A percentile compares a stretch with the other conserved stretches of the same genome.
Evolutionary conservation across 2,329 filamentous ascomycete species (phyloP).

Genomic region (Arthrobotrys pseudoclavata): DNA sequence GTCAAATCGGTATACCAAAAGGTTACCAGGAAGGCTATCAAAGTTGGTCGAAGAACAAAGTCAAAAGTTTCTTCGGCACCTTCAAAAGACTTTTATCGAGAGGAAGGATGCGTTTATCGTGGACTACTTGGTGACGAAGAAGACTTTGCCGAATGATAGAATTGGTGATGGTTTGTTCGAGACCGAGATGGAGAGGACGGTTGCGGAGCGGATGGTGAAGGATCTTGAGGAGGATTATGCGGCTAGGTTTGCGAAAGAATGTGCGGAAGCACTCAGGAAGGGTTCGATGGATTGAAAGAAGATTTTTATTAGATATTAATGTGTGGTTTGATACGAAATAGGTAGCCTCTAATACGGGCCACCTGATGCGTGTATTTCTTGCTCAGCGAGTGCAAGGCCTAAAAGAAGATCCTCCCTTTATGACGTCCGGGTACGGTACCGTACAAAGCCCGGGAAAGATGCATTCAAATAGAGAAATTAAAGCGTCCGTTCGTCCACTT

Average conservation of each 20-base stretch:
- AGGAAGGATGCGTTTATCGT: background rate
- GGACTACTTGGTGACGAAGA: background rate
- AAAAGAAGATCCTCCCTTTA: too few species aligned
- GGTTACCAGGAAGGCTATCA: background rate
- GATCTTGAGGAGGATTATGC: background rate
- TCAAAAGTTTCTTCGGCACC: background rate
- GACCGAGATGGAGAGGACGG: background rate
- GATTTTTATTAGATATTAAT: background rate
- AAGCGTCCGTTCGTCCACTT: background rate
- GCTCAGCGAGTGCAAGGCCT: too few species aligned
- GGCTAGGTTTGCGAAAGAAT: background rate
- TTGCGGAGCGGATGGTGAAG: background rate
- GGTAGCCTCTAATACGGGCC: background rate
- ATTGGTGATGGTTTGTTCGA: background rate
- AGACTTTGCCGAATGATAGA: background rate
- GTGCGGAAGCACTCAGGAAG: too few species aligned
- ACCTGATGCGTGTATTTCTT: too few species aligned
- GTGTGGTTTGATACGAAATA: background rate
- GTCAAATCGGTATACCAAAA: background rate
- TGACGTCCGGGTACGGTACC: too few species aligned
- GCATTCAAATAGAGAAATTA: background rate
- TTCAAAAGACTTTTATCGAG: background rate
- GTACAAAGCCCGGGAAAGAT: background rate
- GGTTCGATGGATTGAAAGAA: too few species aligned
- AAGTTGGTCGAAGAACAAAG: constrained; percentile 9